Conservation (phyloP, 2,329 filamentous ascomycete genomes). For the Curvularia sp. region DNA sequence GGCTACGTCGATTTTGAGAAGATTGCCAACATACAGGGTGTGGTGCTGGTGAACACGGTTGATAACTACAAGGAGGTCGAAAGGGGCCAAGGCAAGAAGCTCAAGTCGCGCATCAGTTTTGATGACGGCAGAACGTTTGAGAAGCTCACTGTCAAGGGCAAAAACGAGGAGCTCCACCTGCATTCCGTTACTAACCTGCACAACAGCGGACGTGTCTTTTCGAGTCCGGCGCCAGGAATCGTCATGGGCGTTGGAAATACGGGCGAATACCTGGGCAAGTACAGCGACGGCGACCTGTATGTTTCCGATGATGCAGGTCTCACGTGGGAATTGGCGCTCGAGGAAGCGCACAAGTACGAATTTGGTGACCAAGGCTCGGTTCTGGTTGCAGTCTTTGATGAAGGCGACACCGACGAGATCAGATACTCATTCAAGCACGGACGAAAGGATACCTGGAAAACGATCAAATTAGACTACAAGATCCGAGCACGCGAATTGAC, state of each 20-base stretch:
- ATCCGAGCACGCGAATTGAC: constrained; percentile 77
- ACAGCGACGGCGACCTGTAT: constrained; percentile 78
- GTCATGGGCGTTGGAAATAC: constrained; percentile 95
- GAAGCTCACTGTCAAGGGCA: constrained; percentile 69
- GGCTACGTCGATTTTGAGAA: constrained; percentile 96
- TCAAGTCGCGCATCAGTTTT: constrained; percentile 86
- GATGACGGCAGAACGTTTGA: constrained; percentile 92
- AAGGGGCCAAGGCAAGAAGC: constrained; percentile 65
- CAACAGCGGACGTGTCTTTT: constrained; percentile 87
- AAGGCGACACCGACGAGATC: constrained; percentile 65
- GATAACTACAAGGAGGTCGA: constrained; percentile 81
- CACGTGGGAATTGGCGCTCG: constrained; percentile 77
- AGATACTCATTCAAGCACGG: constrained; percentile 91
- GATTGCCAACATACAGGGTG: constrained; percentile 86
- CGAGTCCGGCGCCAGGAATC: constrained; percentile 89
- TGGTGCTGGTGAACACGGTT: constrained; percentile 88
- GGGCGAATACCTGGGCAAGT: constrained; percentile 73
- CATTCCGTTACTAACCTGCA: constrained; percentile 88
- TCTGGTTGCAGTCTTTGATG: constrained; percentile 79
- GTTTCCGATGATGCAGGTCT: constrained; percentile 90
- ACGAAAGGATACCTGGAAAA: constrained; percentile 72
- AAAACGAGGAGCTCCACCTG: constrained; percentile 75
- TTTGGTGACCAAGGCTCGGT: constrained; percentile 94
- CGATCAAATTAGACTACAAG: constrained; percentile 71
- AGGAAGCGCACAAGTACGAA: constrained; percentile 92